Base-by-base conservation (phyloP, 192 early-diverging fungal species). In the Coemansia sp. region DNA sequence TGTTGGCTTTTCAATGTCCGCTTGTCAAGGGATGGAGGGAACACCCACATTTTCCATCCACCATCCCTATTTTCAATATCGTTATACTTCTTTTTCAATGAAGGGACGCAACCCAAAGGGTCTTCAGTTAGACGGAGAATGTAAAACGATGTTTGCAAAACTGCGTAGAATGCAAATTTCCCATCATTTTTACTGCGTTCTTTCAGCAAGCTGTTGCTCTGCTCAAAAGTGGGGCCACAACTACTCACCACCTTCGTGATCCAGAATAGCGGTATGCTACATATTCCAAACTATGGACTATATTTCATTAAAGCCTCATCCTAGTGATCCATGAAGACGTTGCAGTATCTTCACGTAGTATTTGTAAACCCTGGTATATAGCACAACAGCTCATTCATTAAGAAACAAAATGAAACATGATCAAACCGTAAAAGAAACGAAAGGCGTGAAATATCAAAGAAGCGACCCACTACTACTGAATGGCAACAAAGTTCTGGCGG, bases 401-500 rank as follows among this genome's bases (percentile, higher is more conserved):
- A 53, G 26, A 53, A 26, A 53, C 1, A 53, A 24, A 21, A 26
- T 52, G 49, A 53, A 53, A 53, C 51, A 26, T 10, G 24, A 53
- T 18, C 16, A 18, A 53, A 53, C 21, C 23, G 51, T 53, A 53
- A 53, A 26, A 23, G 20, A 49, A 49, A 53, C 8, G 24, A 26
- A 53, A 53, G 51, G 14, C n/a, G 23, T 59, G 18, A 20, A 59
- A 8, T 38, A 59, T 49, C 45, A 49, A 51, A 35, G 34, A 18
- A 59, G 3, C 7, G 9, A 5, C 39, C 9, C n/a, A n/a, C n/a
- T n/a, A 41, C 39, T 61, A 72, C 35, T 67, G 57, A 35, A 68
- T 59, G 18, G 65, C 55, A 26, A 70, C 68, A 76, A 81, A 81
- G 69, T 69, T 75, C 21, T 75, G 60, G 55, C 57, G 62, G 48